A percentile compares a stretch with the other conserved stretches of the same genome.
Conservation (phyloP, 1,284 basidiomycete genomes). For the Melampsora americana region DNA sequence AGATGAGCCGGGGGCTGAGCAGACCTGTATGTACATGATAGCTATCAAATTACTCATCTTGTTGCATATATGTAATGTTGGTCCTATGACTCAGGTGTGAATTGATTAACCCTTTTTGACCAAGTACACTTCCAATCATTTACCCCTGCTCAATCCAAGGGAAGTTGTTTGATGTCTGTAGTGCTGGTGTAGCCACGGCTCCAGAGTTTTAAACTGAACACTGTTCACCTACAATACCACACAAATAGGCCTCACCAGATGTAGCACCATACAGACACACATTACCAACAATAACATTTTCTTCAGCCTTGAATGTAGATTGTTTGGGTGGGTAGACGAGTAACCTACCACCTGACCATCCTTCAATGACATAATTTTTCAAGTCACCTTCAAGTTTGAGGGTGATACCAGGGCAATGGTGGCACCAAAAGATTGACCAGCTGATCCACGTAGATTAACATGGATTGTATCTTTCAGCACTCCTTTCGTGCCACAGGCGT, state of each 20-base stretch:
- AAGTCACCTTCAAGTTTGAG: conserved; percentile 93
- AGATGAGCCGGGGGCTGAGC: no score
- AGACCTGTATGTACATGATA: no score
- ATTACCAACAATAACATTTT: conserved; percentile 91
- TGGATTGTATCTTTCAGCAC: conserved; percentile 92
- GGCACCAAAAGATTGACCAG: conserved; percentile 92
- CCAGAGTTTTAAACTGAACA: conserved; percentile 94
- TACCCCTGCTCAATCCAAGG: no score
- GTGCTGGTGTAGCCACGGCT: no score
- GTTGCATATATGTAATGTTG: no score
- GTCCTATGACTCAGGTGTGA: no score
- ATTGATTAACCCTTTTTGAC: no score
- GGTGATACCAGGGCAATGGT: conserved; percentile 95
- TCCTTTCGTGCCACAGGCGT: conserved; percentile 88
- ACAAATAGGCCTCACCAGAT: conserved; percentile 88
- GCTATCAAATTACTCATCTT: no score
- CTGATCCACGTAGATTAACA: conserved; percentile 86
- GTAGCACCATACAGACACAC: conserved; percentile 93
- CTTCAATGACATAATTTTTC: conserved; percentile 95
- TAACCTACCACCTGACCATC: conserved; percentile 85
- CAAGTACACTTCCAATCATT: no score
- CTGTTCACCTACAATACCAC: conserved; percentile 88
- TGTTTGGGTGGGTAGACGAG: conserved; percentile 87
- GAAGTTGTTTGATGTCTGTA: no score
- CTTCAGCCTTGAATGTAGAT: conserved; percentile 90